These are phyloP conservation scores for Lolium rigidum DNA, from an alignment of 176 grass and related monocot genomes.

Conservation along the genomic window DNA sequence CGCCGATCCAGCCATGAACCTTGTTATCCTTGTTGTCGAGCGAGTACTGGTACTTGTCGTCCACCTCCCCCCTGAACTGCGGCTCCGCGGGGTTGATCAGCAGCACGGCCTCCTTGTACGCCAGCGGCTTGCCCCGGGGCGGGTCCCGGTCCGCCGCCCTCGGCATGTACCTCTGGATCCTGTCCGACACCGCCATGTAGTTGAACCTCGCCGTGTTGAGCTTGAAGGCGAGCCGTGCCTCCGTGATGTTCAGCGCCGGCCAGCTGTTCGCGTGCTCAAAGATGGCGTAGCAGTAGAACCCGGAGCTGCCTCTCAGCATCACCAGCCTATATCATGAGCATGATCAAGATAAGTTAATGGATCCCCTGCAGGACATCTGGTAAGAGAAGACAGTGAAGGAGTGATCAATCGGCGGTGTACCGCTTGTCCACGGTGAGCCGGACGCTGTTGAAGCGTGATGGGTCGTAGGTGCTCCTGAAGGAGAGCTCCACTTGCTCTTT, in stretches of 20 bases:
- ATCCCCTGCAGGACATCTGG: background rate
- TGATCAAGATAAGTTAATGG: background rate
- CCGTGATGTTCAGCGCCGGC: conserved; percentile 54
- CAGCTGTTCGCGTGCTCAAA: conserved; percentile 54
- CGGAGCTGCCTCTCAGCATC: conserved; percentile 64
- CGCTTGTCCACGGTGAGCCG: conserved; percentile 64
- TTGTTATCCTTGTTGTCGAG: conserved; percentile 60
- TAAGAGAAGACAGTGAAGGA: background rate
- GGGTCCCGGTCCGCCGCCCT: conserved; percentile 48
- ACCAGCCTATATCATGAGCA: conserved; percentile 51
- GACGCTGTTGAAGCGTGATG: conserved; percentile 36
- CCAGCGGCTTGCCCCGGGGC: conserved; percentile 45
- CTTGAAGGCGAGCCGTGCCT: conserved; percentile 68
- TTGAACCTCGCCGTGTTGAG: conserved; percentile 63
- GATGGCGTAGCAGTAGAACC: conserved; percentile 78
- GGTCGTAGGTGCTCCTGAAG: conserved; percentile 66
- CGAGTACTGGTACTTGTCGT: conserved; percentile 93
- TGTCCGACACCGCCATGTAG: conserved; percentile 75
- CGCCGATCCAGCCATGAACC: conserved; percentile 77
- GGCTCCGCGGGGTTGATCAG: conserved; percentile 59
- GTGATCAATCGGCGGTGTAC: conserved; percentile 16
- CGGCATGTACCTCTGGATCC: conserved; percentile 73
- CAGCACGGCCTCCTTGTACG: conserved; percentile 79
- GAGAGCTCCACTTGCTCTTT: conserved; percentile 72
- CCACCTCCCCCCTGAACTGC: conserved; percentile 74